Conservation (phyloP, 2,329 filamentous ascomycete species). For the Ascochyta clinopodiicola region DNA sequence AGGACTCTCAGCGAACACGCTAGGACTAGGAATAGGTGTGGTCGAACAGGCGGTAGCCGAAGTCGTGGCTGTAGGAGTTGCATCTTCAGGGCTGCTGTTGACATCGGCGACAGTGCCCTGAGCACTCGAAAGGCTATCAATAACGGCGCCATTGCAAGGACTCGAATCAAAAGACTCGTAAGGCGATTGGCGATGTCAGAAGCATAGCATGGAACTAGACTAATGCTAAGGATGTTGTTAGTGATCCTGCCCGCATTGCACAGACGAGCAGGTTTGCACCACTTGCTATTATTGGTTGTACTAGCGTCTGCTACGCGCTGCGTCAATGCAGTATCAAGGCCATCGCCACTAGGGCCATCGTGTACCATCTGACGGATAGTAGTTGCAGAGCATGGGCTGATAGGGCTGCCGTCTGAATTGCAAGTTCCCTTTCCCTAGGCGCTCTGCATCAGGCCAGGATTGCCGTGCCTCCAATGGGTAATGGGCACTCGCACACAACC, state of each 20-base stretch:
- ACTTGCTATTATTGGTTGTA: constrained; percentile 47
- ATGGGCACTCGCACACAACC: constrained; percentile 56
- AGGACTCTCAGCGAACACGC: neutral
- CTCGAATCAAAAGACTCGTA: constrained; percentile 35
- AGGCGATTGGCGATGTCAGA: constrained; percentile 60
- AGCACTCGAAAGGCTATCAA: constrained; percentile 4
- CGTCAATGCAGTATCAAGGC: constrained; percentile 52
- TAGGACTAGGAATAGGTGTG: neutral
- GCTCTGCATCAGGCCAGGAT: constrained; percentile 58
- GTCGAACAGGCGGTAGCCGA: neutral
- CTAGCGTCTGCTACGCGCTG: constrained; percentile 45
- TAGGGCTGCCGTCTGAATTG: constrained; percentile 47
- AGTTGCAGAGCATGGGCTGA: constrained; percentile 49
- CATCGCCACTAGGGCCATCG: constrained; percentile 54
- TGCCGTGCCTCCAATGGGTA: constrained; percentile 50
- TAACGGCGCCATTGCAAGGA: constrained; percentile 21
- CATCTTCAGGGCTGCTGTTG: neutral
- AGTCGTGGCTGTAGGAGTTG: constrained; percentile 5
- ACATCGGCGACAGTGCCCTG: constrained; percentile 3
- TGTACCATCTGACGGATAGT: constrained; percentile 51
- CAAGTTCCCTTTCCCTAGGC: constrained; percentile 38
- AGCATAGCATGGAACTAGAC: constrained; percentile 58
- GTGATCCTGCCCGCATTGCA: constrained; percentile 57
- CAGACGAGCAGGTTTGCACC: constrained; percentile 56
- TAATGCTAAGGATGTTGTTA: constrained; percentile 49